Evolutionary conservation across 2,329 filamentous ascomycete genomes (phyloP).

Genomic region (Colletotrichum musae): DNA sequence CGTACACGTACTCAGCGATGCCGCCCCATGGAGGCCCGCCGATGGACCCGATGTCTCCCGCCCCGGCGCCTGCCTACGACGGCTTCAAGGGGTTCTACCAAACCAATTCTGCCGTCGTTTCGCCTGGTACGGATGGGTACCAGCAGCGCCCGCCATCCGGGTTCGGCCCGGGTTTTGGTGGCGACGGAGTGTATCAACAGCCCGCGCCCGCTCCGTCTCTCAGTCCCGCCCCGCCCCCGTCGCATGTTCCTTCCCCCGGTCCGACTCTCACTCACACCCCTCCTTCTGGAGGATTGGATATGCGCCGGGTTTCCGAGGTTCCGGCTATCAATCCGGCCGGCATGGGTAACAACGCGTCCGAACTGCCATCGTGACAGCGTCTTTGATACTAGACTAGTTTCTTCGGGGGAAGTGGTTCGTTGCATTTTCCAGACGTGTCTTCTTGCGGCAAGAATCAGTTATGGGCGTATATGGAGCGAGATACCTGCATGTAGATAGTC

Average conservation of each 20-base stretch:
- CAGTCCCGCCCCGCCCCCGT: neutral
- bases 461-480: too few relatives aligned
- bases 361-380: neutral
- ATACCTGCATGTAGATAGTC: too few relatives aligned
- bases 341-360: neutral
- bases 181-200: too few relatives aligned
- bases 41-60: neutral
- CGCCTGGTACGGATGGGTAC: neutral
- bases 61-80: neutral
- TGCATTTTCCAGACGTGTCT: too few relatives aligned
- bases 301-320: neutral
- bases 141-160: neutral
- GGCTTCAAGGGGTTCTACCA: slow-evolving; percentile 12
- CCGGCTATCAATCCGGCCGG: slow-evolving; percentile 1
- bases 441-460: too few relatives aligned
- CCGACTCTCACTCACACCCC: neutral
- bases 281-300: neutral
- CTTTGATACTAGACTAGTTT: too few relatives aligned
- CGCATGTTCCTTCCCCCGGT: neutral
- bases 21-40: neutral
- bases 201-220: neutral
- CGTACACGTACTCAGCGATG: slow-evolving; percentile 8
- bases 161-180: too few relatives aligned
- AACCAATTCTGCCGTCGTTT: neutral
- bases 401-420: too few relatives aligned